Evolutionary conservation across 2,329 filamentous ascomycete species (phyloP), one percentile per base, ranked within the genome.

Genomic region (Talaromyces sp.): DNA sequence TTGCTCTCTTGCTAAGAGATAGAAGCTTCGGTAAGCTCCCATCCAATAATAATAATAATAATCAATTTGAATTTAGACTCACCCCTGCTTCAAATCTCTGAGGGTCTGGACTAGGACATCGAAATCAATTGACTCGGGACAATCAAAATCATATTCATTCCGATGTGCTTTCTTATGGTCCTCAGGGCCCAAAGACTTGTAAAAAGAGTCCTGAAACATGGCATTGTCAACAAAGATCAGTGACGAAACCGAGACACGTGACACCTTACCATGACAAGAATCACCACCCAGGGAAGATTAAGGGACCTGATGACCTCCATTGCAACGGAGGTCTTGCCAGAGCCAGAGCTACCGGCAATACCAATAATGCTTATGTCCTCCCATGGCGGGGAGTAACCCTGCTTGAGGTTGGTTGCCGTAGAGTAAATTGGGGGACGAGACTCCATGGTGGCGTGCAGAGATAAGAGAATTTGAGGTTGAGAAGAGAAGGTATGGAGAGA

Each of bases 241-340:
- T 19, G 27, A 57, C 49, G 15, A 57, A 37, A 39, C 35, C n/a
- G 15, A 37, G 47, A 37, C 61, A 47, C 61, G 56, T 61, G 58
- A 49, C 47, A 52, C 74, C 81, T 74, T 84, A 94, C 92, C 90
- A 99, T 98, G 49, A 93, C 96, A 72, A 99, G 80, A 78, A 99
- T 97, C 59, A 97, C 93, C 67, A 99, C 95, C 94, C 95, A 99
- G 64, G 95, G 95, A 69, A 99, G 82, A 79, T 95, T 97, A 72
- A 99, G 82, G 73, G 91, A 89, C 72, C 87, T 89, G 69, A 98
- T 91, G 71, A 99, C 97, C 69, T 94, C 92, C 75, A 96, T 87
- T 37, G 95, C 93, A 62, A 99, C 82, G 7, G 93, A 97, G 7
- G 94, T 97, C 83, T 99, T 99, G 65, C 94, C 89, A 31, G 94